Evolutionary conservation across 1,284 basidiomycete species (phyloP).

Genomic region (Leccinum pallidistipes): DNA sequence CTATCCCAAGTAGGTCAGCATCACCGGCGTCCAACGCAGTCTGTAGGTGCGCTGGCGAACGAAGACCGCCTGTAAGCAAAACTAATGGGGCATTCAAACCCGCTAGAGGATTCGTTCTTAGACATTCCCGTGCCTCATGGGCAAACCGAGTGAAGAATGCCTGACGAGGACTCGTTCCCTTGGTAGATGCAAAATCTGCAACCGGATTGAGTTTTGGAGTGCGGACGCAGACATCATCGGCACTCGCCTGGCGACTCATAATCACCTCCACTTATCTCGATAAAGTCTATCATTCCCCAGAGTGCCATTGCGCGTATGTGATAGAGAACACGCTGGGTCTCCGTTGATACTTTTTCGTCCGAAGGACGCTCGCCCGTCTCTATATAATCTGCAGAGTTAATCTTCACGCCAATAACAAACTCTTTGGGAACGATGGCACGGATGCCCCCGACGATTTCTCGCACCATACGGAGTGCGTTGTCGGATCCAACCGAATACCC

Average conservation of each 20-base stretch:
- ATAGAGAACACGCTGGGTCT: slow-evolving; percentile 50
- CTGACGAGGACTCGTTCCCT: slow-evolving; percentile 41
- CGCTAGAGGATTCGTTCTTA: slow-evolving; percentile 36
- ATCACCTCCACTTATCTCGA: slow-evolving; percentile 87
- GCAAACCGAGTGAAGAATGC: slow-evolving; percentile 66
- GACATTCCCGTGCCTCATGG: slow-evolving; percentile 47
- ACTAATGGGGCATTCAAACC: slow-evolving; percentile 53
- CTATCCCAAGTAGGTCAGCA: slow-evolving; percentile 77
- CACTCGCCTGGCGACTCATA: slow-evolving; percentile 74
- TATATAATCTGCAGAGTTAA: slow-evolving; percentile 87
- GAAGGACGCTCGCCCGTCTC: slow-evolving; percentile 43
- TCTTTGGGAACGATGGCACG: slow-evolving; percentile 53
- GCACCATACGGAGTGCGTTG: slow-evolving; percentile 62
- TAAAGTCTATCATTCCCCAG: slow-evolving; percentile 74
- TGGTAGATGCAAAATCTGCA: slow-evolving; percentile 44
- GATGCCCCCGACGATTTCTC: slow-evolving; percentile 62
- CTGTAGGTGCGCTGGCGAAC: slow-evolving; percentile 58
- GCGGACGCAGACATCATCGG: neutral
- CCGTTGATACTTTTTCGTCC: slow-evolving; percentile 26
- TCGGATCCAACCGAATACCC: slow-evolving; percentile 50
- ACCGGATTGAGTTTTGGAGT: neutral
- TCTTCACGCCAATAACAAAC: slow-evolving; percentile 84
- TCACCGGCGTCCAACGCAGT: slow-evolving; percentile 53
- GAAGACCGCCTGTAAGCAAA: slow-evolving; percentile 80
- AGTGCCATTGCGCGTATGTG: slow-evolving; percentile 65